phyloP scores from a whole-genome alignment of 805 yeast genomes.

The Ascoidea asiatica region DNA sequence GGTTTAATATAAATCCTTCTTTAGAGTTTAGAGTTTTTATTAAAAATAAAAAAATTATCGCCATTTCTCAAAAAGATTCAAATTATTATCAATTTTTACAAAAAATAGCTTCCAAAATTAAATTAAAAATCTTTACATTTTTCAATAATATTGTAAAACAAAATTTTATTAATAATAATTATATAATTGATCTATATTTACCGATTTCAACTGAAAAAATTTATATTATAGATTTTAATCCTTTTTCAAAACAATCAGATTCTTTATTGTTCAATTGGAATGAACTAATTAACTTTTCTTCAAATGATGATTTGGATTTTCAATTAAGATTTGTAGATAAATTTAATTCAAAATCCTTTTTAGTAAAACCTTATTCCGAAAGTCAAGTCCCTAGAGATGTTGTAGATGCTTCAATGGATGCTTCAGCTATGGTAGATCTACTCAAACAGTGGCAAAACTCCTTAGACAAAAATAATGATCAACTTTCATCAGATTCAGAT shows the following conservation, averaged over 20 bases:
- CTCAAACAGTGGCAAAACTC: conserved; percentile 49
- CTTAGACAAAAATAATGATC: conserved; percentile 12
- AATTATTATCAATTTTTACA: conserved; percentile 65
- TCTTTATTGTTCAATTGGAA: conserved; percentile 74
- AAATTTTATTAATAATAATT: conserved; percentile 39
- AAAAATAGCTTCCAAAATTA: conserved; percentile 33
- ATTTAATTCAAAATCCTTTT: conserved; percentile 63
- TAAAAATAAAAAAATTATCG: conserved; percentile 46
- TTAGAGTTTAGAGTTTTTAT: conserved; percentile 86
- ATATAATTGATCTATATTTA: conserved; percentile 71
- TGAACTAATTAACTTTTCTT: conserved; percentile 33
- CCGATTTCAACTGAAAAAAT: conserved; percentile 61
- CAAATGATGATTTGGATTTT: conserved; percentile 20
- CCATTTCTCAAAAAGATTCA: conserved; percentile 74
- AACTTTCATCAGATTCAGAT: conserved; percentile 1
- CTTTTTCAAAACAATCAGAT: conserved; percentile 70
- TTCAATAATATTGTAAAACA: conserved; percentile 32
- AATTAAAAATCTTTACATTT: conserved; percentile 37
- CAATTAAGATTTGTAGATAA: conserved; percentile 56
- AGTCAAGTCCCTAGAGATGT: conserved; percentile 87
- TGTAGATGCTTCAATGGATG: conserved; percentile 66
- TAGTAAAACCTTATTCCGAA: conserved; percentile 73
- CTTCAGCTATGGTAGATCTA: conserved; percentile 56
- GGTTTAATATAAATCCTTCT: conserved; percentile 80
- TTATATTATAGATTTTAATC: conserved; percentile 74